These are phyloP conservation scores for Scytalidium sp. DNA, from an alignment of 2,329 filamentous ascomycete species.

Conservation along the genomic window DNA sequence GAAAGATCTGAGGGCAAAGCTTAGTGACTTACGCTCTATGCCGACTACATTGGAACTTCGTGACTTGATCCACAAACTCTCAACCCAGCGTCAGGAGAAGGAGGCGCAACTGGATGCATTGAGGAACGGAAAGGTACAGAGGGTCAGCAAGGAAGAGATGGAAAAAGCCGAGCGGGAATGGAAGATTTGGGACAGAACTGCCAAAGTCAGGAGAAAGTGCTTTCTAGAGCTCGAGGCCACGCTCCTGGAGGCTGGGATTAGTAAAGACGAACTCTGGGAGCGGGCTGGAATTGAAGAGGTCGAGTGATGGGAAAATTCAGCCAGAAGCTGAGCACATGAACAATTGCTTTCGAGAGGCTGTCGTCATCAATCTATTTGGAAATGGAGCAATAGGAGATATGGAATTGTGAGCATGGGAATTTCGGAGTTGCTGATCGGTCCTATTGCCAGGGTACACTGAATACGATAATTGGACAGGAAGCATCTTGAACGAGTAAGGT, in stretches of 20 bases:
- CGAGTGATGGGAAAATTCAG: not conserved
- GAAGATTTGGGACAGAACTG: slow-evolving; percentile 62
- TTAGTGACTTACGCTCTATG: slow-evolving; percentile 35
- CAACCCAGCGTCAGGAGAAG: slow-evolving; percentile 40
- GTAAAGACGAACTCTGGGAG: slow-evolving; percentile 46
- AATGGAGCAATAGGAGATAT: no score
- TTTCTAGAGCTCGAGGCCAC: slow-evolving; percentile 32
- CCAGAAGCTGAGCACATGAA: no score
- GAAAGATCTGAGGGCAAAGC: slow-evolving; percentile 41
- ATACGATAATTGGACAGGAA: no score
- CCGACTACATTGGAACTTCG: slow-evolving; percentile 50
- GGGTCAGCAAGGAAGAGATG: slow-evolving; percentile 54
- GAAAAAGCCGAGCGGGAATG: slow-evolving; percentile 70
- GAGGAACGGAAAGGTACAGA: slow-evolving; percentile 33
- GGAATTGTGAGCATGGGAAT: no score
- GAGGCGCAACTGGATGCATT: slow-evolving; percentile 36
- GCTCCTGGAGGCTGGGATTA: slow-evolving; percentile 41
- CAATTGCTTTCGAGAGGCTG: no score
- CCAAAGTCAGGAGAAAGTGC: slow-evolving; percentile 23
- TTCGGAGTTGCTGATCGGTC: no score
- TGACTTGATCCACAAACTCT: slow-evolving; percentile 37
- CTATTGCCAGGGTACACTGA: no score
- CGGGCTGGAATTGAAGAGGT: slow-evolving; percentile 5
- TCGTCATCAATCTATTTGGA: no score
- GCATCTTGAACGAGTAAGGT: no score